phyloP scores from a whole-genome alignment of 2,329 filamentous ascomycete species.

The Aureobasidium sp. region DNA sequence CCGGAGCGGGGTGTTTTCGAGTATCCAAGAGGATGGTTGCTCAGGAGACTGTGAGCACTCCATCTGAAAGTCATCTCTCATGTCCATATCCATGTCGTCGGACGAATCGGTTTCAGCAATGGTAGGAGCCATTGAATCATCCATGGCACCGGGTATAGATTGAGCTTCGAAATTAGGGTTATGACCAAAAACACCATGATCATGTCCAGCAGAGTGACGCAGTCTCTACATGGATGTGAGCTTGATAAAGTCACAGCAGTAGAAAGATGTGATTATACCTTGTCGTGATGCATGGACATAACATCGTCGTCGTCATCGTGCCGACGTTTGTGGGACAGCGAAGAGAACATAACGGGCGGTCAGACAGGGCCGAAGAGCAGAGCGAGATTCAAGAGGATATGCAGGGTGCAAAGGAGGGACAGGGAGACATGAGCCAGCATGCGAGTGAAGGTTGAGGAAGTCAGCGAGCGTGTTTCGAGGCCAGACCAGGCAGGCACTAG shows the following conservation, averaged over 20 bases:
- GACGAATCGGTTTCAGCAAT: conserved; percentile 13
- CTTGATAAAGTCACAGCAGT: too few relatives aligned
- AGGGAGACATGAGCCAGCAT: conserved; percentile 7
- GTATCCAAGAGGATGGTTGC: conserved; percentile 9
- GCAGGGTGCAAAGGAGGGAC: neutral
- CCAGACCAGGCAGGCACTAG: conserved; percentile 3
- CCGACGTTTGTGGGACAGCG: conserved; percentile 8
- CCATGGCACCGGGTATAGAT: neutral
- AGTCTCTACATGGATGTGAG: conserved; percentile 6
- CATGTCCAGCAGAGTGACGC: conserved; percentile 9
- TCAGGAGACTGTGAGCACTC: conserved; percentile 12
- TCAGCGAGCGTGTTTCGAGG: conserved; percentile 8
- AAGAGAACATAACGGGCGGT: conserved; percentile 12
- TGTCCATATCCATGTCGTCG: conserved; percentile 18
- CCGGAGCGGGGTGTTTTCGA: conserved; percentile 5
- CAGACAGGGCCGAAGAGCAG: neutral
- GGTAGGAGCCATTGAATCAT: conserved; percentile 13
- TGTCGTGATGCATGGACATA: conserved; percentile 9
- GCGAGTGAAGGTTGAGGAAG: neutral
- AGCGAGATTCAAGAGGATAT: neutral
- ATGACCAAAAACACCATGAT: neutral
- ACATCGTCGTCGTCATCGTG: conserved; percentile 10
- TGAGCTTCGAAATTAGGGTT: neutral
- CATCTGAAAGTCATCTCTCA: neutral
- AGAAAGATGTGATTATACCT: neutral